Base-by-base conservation (phyloP, 129 eudicot genomes). In the Dittrichia graveolens region DNA sequence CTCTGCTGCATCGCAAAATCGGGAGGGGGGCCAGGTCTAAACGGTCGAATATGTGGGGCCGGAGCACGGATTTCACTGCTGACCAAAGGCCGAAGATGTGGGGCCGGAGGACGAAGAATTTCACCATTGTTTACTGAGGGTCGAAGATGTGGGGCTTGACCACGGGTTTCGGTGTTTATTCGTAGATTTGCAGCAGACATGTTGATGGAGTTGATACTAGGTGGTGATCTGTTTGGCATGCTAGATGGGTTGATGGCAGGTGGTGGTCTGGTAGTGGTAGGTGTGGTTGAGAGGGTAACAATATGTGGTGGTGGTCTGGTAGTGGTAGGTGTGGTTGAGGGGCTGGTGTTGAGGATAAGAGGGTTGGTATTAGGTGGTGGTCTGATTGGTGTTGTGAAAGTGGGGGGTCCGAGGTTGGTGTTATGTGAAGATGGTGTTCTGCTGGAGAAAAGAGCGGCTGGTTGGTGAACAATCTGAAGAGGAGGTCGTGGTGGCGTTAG, bases 41-140 rank as follows among this genome's bases (percentile, higher is more conserved):
- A 80, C 4, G 85, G 76, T 19, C 79, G 89, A 52, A 84, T 72
- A 59, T 86, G 96, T 42, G 89, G 91, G 47, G 91, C 87, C 3
- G 75, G 83, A 19, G 87, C 71, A 58, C 87, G 87, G 6, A 80
- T 49, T 53, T 79, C 90, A 38, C 76, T 74, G 43, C 69, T 67
- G 24, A n/a, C 48, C 8, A 73, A 67, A 18, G 84, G 80, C 8
- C 79, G 90, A 41, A 87, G 61, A 53, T 85, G 93, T 19, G 96
- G 89, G 56, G 90, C 86, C 1, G 76, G 78, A 34, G 85, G 65
- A 74, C 90, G 88, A 12, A 82, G 60, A 24, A 24, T 24, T 48
- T 77, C 89, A 24, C 80, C 89, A 24, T 78, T 79, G 13, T 76
- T 71, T 41, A 56, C 18, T 10, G 68, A 58, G 38, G 84, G 78